Base-by-base conservation (phyloP, 2,329 filamentous ascomycete genomes). In the Dryadomyces quercus-mongolicae region DNA sequence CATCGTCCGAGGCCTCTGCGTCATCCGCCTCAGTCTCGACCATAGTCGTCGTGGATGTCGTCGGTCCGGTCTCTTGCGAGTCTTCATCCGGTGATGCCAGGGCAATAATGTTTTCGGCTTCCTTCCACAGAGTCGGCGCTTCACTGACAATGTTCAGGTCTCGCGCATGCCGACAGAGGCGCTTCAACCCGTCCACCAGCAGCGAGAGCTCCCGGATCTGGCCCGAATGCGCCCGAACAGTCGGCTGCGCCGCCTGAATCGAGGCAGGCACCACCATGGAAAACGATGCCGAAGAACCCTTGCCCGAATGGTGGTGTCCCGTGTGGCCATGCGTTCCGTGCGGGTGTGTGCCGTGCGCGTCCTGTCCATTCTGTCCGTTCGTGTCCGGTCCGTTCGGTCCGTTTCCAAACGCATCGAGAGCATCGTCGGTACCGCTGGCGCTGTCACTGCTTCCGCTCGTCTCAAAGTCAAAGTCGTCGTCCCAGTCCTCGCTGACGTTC, bases 21-120 rank as follows among this genome's bases (percentile, higher is more conserved):
- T 46, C 48, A 13, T 51, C 52, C 0, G 22, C 20, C 3, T 51
- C 40, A 1, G 48, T n/a, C 1, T 34, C 20, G 77, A 20, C 7
- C 1, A 31, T 9, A 3, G 42, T n/a, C 16, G 15, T 18, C 18
- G 13, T 44, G 18, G 13, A 15, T 3, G 16, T 12, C 15, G 3
- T 12, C 38, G 38, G 34, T 1, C 49, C 9, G 3, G 36, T 22
- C 18, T 8, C 54, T 22, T n/a, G 53, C 50, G 16, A 22, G n/a
- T 85, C 81, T 42, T 81, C 78, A 57, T 85, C 82, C 1, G 82
- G 82, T 1, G 82, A 84, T 48, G 88, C 88, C n/a, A 94, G 72
- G 38, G 87, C 85, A 64, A 94, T 93, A 68, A 94, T 91, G 15
- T 86, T 87, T 65, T 93, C 86, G 1, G 89, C 88, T 65, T 93